Base-by-base conservation (phyloP, 202 grass and related monocot species). In the Setaria viridis region DNA sequence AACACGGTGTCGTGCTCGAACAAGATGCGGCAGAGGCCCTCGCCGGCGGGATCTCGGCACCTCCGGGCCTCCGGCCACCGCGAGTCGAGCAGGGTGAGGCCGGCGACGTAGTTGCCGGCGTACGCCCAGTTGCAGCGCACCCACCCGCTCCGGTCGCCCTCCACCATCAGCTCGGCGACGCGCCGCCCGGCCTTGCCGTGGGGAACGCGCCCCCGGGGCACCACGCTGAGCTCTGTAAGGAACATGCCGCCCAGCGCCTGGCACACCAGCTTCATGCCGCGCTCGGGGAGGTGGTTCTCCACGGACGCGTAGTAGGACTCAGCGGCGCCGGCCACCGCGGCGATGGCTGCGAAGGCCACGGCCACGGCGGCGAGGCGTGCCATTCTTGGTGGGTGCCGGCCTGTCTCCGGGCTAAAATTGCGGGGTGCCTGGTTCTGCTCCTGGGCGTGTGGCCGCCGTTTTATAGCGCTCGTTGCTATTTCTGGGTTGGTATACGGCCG, bases 121-220 rank as follows among this genome's bases (percentile, higher is more conserved):
- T 90, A 87, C 5, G 65, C 58, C 88, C 88, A 90, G 84, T 51
- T 90, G 84, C 88, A 90, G 39, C 59, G 80, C 49, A 83, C 79
- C 39, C 68, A 42, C 17, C 29, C 67, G 39, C 9, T 2, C 37
- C 41, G 39, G 0, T 50, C 64, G 9, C 0, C 7, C 1, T 70
- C 83, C 34, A 82, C 66, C 56, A 90, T 33, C 9, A 87, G 32
- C 84, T 86, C 84, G 10, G 35, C 6, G 3, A 86, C 33, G 66
- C 88, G 88, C 2, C 43, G 59, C 7, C 88, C 80, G 33, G 78
- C 63, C 11, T 67, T 21, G 80, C 45, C 80, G 42, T 45, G 67
- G 25, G 88, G 79, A 11, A 90, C 59, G 58, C 60, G 84, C 13
- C 88, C 88, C 5, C 74, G 84, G 3, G 88, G 88, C 59, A 87